Conservation (phyloP, 805 yeast genomes). For the Sugiyamaella smithiae region DNA sequence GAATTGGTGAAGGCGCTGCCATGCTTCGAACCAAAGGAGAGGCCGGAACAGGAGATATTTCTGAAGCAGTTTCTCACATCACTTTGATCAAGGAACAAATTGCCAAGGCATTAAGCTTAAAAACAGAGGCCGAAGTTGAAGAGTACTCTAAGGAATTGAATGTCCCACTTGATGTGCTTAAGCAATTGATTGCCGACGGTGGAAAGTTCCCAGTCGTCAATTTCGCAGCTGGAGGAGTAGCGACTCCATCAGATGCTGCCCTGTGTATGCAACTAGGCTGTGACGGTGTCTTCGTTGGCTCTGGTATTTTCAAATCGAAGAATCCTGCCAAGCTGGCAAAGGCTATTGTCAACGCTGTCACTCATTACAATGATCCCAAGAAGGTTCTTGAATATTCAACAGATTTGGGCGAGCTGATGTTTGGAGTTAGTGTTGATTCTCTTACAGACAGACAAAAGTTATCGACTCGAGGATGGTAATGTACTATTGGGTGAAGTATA, state of each 20-base stretch:
- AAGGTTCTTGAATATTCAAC: conserved; percentile 63
- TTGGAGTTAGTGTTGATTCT: conserved; percentile 60
- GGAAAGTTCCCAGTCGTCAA: conserved; percentile 78
- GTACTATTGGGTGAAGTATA: neutral
- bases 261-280: conserved; percentile 78
- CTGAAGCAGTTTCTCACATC: conserved; percentile 78
- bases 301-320: conserved; percentile 73
- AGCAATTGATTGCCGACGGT: conserved; percentile 43
- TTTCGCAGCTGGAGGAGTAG: conserved; percentile 87
- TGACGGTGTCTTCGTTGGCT: conserved; percentile 74
- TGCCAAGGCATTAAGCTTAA: conserved; percentile 41
- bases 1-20: conserved; percentile 80
- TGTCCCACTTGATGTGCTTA: conserved; percentile 55
- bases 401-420: conserved; percentile 73
- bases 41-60: conserved; percentile 85
- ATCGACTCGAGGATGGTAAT: conserved; percentile 21
- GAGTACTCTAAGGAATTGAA: conserved; percentile 54
- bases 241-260: conserved; percentile 87
- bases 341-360: conserved; percentile 79
- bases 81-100: conserved; percentile 58
- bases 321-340: conserved; percentile 70
- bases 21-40: conserved; percentile 87
- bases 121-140: conserved; percentile 44
- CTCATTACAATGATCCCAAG: conserved; percentile 60
- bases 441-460: conserved; percentile 38